Evolutionary conservation across 371 early-diverging fungal species (phyloP), one percentile per base, ranked within the genome.

Genomic region (Neoconidiobolus thromboides): DNA sequence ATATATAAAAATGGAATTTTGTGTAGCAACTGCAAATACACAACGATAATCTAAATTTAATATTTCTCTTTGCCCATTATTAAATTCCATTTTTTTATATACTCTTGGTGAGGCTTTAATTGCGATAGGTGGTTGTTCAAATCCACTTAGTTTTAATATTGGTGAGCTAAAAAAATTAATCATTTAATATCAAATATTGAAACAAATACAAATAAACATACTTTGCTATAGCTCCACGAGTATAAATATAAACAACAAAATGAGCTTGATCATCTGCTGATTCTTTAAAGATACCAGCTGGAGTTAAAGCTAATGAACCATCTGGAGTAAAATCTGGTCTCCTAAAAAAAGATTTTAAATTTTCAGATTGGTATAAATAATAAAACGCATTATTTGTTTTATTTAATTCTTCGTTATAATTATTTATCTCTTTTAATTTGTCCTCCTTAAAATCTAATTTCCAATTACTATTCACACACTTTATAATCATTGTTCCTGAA

Each of bases 271-370:
- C 36, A 54, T 46, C n/a, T 56, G 48, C 3, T 56, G 55, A 6
- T 51, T 55, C 61, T 6, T 64, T 68, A 58, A 66, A 82, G 41
- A 85, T 63, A 38, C 93, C 96, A 3, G 91, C 85, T 3, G 97
- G 93, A 1, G 87, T 77, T 5, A 89, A 64, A 38, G 95, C 72
- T 48, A 94, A 65, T 2, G 80, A 70, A 5, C 97, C 95, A 67
- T 95, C 97, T 2, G 94, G 91, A 14, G 91, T 85, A 63, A 93
- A 90, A 1, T 80, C 67, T 5, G 87, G 78, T 59, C 97, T 74
- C 54, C 97, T 75, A 69, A 96, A 96, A 70, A 95, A 96, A 0
- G 93, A 87, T 1, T 81, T 78, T 58, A 93, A 68, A 39, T 79
- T 91, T 64, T 95, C 94, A 70, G 89, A 89, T 62, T 88, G 86